Evolutionary conservation across 306 rosid species (phyloP), one percentile per base, ranked within the genome.

Genomic region (Abrus pulchellus): DNA sequence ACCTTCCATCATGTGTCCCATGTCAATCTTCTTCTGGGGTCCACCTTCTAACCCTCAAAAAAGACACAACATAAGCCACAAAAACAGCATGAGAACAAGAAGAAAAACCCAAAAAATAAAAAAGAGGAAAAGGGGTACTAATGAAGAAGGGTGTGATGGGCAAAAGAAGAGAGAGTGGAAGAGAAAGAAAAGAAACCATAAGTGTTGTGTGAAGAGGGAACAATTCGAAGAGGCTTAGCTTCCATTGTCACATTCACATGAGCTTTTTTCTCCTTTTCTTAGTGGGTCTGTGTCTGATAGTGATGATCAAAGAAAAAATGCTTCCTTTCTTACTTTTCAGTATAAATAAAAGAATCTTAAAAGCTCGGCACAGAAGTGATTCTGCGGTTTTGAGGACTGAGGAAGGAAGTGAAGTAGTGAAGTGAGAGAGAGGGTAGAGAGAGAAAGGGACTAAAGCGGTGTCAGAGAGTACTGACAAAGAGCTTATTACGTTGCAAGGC

Each of bases 381-480:
- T 66, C 28, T 54, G 6, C 3, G 3, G 49, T n/a, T 20, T 20
- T 20, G 20, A 20, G 20, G 20, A 20, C 0, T 20, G 20, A 20
- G 57, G 8, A 0, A 59, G 14, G 40, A 14, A 54, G 13, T 29
- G 74, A 68, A 68, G 38, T 1, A 29, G n/a, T 9, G 33, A 14
- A 50, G 54, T 63, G 76, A 68, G 74, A 73, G 54, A 65, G 77
- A 71, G 57, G 20, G 20, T 20, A 72, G 20, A 65, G 38, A 28
- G 7, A 13, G 33, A 83, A 77, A 63, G 76, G 9, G 3, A 20
- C 20, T 20, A 20, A 20, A 20, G 20, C 20, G 20, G 75, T 74
- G 90, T 61, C 92, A 86, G 94, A 63, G 20, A 14, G 13, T 75
- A 77, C 90, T 90, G 92, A 85, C 90, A 84, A 9, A 62, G 67